Conservation (phyloP, 495 filamentous ascomycete genomes). For the Cetradonia linearis region DNA sequence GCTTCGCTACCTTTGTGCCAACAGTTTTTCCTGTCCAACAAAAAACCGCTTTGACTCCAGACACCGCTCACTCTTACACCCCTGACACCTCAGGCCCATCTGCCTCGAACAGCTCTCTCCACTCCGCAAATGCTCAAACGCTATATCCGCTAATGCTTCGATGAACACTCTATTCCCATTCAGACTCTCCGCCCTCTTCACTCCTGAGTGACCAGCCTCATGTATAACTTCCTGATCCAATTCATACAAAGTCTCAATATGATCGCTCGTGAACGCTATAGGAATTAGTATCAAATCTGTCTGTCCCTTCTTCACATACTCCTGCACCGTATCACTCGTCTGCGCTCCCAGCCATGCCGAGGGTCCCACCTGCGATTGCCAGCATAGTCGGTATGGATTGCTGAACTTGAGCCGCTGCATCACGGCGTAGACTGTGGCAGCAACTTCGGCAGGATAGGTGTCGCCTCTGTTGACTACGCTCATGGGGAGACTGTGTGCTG, state of each 20-base stretch:
- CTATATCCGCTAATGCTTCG: conserved; percentile 76
- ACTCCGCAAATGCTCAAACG: conserved; percentile 63
- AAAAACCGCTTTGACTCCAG: conserved; percentile 89
- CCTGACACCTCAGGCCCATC: conserved; percentile 87
- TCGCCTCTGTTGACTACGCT: conserved; percentile 91
- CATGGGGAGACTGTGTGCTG: conserved; percentile 95
- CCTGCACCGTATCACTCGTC: conserved; percentile 74
- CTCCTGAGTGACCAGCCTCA: conserved; percentile 63
- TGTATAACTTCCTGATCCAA: conserved; percentile 92
- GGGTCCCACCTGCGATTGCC: conserved; percentile 97
- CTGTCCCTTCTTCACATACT: conserved; percentile 82
- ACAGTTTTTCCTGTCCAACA: conserved; percentile 38
- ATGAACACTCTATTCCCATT: conserved; percentile 93
- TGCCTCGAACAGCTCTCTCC: conserved; percentile 62
- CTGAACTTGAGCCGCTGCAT: conserved; percentile 78
- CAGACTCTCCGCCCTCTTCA: conserved; percentile 86
- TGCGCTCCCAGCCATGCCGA: conserved; percentile 93
- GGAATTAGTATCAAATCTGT: conserved; percentile 87
- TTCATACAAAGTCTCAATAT: conserved; percentile 96
- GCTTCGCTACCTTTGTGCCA: conserved; percentile 14
- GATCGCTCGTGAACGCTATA: conserved; percentile 95
- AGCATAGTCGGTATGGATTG: conserved; percentile 88
- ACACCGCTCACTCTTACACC: conserved; percentile 85
- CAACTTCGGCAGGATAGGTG: conserved; percentile 93
- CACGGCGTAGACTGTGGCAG: conserved; percentile 92